phyloP scores from a whole-genome alignment of 441 rosid genomes.

The Pelargonium citronellum region DNA sequence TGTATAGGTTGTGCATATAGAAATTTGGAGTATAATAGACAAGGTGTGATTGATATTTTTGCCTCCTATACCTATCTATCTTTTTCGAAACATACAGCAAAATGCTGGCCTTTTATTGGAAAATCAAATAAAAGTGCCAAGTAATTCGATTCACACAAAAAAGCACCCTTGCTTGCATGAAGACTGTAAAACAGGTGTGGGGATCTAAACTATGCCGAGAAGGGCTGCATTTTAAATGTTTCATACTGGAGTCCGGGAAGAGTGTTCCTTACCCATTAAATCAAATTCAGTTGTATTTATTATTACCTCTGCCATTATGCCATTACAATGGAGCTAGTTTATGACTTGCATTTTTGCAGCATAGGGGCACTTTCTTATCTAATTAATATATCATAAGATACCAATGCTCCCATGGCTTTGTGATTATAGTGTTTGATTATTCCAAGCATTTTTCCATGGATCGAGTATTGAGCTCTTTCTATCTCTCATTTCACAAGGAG shows the following conservation, averaged over 20 bases:
- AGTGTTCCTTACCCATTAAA: neutral
- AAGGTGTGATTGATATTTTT: neutral
- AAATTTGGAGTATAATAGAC: neutral
- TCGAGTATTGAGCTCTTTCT: neutral
- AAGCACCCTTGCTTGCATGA: neutral
- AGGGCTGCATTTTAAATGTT: neutral
- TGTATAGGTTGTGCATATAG: neutral
- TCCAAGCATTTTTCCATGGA: conserved; percentile 3
- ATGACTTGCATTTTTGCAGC: neutral
- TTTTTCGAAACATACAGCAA: neutral
- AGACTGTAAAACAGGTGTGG: neutral
- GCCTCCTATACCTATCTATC: neutral
- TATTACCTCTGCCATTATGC: neutral
- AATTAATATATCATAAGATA: neutral
- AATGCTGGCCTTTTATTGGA: neutral
- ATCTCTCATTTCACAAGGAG: conserved; percentile 2
- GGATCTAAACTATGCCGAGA: neutral
- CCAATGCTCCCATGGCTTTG: neutral
- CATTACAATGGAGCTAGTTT: too few species aligned
- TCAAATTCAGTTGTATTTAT: neutral
- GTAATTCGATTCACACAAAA: neutral
- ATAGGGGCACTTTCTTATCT: neutral
- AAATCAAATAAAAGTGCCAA: neutral
- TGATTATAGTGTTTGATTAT: neutral
- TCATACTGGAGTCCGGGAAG: neutral